A percentile compares a stretch with the other conserved stretches of the same genome.
These are phyloP conservation scores for Solanum hybrid DNA, from an alignment of 305 asterid species.

Conservation along the genomic window DNA sequence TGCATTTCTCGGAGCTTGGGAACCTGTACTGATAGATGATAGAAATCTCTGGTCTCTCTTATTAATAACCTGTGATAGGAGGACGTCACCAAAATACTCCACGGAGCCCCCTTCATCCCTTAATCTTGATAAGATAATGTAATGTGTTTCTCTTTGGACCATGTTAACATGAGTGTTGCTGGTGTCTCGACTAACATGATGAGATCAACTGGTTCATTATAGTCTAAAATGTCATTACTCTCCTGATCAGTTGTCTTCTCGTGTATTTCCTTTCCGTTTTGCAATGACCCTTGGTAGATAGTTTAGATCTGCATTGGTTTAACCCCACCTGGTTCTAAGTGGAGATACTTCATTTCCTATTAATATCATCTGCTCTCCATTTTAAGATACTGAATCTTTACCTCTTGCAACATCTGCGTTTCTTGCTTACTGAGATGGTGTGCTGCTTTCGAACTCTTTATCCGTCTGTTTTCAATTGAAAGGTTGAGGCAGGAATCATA, in stretches of 20 bases:
- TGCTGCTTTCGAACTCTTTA: too few species aligned
- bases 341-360: background rate
- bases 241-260: background rate
- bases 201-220: background rate
- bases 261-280: background rate
- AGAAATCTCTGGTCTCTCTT: background rate
- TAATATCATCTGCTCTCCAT: background rate
- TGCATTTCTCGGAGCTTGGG: background rate
- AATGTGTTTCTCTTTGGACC: background rate
- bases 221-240: background rate
- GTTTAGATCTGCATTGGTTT: background rate
- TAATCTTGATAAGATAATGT: background rate
- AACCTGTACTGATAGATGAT: background rate
- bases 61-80: background rate
- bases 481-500: slow-evolving; percentile 45
- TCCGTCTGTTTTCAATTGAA: background rate
- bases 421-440: background rate
- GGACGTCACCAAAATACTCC: background rate
- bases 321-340: background rate
- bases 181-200: background rate
- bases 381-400: background rate
- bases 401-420: background rate
- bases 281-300: background rate
- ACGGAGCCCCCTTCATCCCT: background rate
- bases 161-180: background rate